These are phyloP conservation scores for Xanthoconium stramineum DNA, from an alignment of 768 basidiomycete species.

Conservation along the genomic window DNA sequence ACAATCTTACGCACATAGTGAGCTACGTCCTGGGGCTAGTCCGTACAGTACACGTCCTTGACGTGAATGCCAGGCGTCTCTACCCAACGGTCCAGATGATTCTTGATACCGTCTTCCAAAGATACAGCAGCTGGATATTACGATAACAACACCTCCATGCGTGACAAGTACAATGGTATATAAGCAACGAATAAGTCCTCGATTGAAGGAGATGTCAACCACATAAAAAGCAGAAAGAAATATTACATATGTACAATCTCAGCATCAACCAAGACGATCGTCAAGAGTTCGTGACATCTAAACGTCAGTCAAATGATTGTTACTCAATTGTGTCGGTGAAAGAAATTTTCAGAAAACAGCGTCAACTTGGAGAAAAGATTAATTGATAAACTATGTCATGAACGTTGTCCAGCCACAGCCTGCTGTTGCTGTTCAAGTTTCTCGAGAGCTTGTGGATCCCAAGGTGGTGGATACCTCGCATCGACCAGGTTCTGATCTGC, in stretches of 20 bases:
- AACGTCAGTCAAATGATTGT: background rate
- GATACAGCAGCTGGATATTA: slow-evolving; percentile 26
- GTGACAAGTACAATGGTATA: slow-evolving; percentile 17
- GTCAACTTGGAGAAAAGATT: background rate
- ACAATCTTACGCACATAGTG: background rate
- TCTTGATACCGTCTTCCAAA: slow-evolving; percentile 3
- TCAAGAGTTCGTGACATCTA: background rate
- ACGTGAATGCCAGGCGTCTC: background rate
- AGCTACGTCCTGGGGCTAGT: too few relatives aligned
- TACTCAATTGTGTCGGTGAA: background rate
- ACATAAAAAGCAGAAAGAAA: background rate
- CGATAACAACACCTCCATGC: slow-evolving; percentile 2
- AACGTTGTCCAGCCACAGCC: slow-evolving; percentile 10
- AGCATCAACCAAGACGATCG: background rate
- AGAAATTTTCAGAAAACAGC: too few relatives aligned
- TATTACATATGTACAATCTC: background rate
- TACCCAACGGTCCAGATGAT: background rate
- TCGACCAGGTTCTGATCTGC: slow-evolving; percentile 80
- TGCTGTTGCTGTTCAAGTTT: slow-evolving; percentile 27
- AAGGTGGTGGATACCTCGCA: slow-evolving; percentile 66
- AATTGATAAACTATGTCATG: background rate
- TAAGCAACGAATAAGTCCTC: background rate
- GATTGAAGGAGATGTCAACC: background rate
- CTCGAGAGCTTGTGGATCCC: slow-evolving; percentile 50
- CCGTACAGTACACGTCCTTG: too few relatives aligned